Percentiles rank a stretch among this genome's conserved stretches.
Evolutionary conservation across 495 filamentous ascomycete species (phyloP).

Genomic region (Penicillium pancosmium): DNA sequence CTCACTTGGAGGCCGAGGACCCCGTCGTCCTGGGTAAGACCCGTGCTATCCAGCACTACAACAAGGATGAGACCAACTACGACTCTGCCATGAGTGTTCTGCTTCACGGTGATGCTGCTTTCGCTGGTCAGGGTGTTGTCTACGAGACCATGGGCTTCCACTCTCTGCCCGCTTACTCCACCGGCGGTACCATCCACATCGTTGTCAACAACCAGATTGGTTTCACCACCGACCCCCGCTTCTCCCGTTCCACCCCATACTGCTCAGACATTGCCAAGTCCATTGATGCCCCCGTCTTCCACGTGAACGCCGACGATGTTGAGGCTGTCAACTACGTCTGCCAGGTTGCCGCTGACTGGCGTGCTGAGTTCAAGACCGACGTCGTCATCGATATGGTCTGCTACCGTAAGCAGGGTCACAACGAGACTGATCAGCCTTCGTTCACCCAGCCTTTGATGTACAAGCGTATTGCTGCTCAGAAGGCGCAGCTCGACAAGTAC

Average conservation of each 20-base stretch:
- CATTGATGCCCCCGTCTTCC: slow-evolving; percentile 97
- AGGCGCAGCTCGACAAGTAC: slow-evolving; percentile 82
- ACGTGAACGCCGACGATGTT: slow-evolving; percentile 98
- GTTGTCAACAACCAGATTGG: slow-evolving; percentile 99
- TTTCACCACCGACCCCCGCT: slow-evolving; percentile 99
- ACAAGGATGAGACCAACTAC: slow-evolving; percentile 88
- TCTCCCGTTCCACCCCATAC: slow-evolving; percentile 95
- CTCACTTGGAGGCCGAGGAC: slow-evolving; percentile 97
- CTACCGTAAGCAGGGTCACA: slow-evolving; percentile 98
- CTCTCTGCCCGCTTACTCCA: slow-evolving; percentile 91
- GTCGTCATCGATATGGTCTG: slow-evolving; percentile 98
- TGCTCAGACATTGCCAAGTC: slow-evolving; percentile 99
- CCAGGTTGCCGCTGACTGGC: slow-evolving; percentile 95
- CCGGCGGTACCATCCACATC: slow-evolving; percentile 95
- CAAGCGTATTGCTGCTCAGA: slow-evolving; percentile 85
- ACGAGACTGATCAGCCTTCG: slow-evolving; percentile 98
- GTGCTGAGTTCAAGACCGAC: slow-evolving; percentile 95
- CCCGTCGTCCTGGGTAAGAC: slow-evolving; percentile 98
- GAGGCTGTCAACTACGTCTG: slow-evolving; percentile 98
- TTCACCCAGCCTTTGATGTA: slow-evolving; percentile 99
- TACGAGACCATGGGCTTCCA: slow-evolving; percentile 99
- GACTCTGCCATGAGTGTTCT: slow-evolving; percentile 91
- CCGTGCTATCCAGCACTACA: slow-evolving; percentile 97
- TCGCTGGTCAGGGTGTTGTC: slow-evolving; percentile 93
- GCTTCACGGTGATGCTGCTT: slow-evolving; percentile 95